Percentiles rank a stretch among this genome's conserved stretches.
Conservation (phyloP, 129 eudicot genomes). For the Ambrosia trifida region DNA sequence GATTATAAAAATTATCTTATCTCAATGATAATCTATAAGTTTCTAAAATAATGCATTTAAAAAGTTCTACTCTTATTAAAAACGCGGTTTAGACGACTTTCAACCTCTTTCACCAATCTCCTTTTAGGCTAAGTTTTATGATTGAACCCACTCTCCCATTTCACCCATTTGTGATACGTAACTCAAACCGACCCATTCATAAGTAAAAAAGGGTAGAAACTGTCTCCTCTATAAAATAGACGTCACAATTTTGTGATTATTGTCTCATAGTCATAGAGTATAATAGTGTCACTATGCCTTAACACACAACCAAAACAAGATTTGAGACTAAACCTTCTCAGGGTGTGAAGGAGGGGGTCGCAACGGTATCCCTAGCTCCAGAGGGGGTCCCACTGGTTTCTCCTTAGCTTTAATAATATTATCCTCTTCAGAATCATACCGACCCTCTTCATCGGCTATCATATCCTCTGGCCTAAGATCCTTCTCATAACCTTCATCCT, state of each 20-base stretch:
- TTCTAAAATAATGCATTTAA: background rate
- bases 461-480: conserved; percentile 87
- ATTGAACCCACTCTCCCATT: background rate
- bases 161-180: conserved; percentile 3
- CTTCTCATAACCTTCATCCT: conserved; percentile 78
- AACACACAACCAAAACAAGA: conserved; percentile 4
- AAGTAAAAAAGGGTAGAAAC: conserved; percentile 8
- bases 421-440: conserved; percentile 90
- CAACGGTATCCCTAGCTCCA: conserved; percentile 94
- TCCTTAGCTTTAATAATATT: conserved; percentile 65
- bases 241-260: conserved; percentile 8
- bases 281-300: background rate
- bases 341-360: conserved; percentile 84
- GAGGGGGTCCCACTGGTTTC: conserved; percentile 93
- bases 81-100: background rate
- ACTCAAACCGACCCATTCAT: conserved; percentile 8
- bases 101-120: background rate
- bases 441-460: conserved; percentile 92
- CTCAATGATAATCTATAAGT: background rate
- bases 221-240: background rate
- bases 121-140: background rate
- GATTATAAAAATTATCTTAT: background rate
- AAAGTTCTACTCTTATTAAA: background rate
- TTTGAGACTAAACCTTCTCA: conserved; percentile 54
- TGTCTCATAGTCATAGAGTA: conserved; percentile 8